Evolutionary conservation across 2,329 filamentous ascomycete genomes (phyloP), one percentile per base, ranked within the genome.

Genomic region (Stylonectria norvegica): DNA sequence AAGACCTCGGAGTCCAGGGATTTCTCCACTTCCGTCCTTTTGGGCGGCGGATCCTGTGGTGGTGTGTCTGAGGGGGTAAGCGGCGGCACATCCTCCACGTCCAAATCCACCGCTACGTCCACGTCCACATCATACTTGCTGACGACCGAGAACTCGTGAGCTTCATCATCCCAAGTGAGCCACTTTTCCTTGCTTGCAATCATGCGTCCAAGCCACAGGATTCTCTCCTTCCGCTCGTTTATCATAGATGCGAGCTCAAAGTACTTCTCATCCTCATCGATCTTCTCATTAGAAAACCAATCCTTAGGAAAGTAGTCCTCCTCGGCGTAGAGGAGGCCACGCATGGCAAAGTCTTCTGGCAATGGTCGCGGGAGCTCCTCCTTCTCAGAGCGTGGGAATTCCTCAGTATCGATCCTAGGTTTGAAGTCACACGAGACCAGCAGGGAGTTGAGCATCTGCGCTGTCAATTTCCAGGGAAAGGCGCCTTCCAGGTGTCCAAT

Each of bases 281-380:
- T 70, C 42, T 74, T 73, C 2, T 73, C 71, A 7, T 71, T 69
- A 0, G 58, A 50, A 53, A 86, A 86, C 76, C 78, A 86, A 1
- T 69, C 64, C 0, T 61, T 40, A 0, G 81, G 80, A 38, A 77
- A 81, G 40, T 83, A 83, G 9, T 69, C 67, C 2, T 79, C 70
- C 2, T 79, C 70, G 0, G 73, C 67, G 67, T 79, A 86, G 2
- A 80, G 58, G 2, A 86, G 64, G 0, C 85, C 85, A 1, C 81
- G 71, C 40, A 87, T 72, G 0, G 76, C 71, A 48, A 79, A 86
- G 45, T 89, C 85, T 34, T 89, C 85, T 0, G 83, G 81, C 0
- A 89, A 58, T 0, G 84, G 83, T 1, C 72, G 67, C 2, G 69
- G 69, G 0, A 69, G 58, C 2, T 63, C 62, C 20, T 68, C 61